Base-by-base conservation (phyloP, 768 basidiomycete species). In the Suillus variegatus region DNA sequence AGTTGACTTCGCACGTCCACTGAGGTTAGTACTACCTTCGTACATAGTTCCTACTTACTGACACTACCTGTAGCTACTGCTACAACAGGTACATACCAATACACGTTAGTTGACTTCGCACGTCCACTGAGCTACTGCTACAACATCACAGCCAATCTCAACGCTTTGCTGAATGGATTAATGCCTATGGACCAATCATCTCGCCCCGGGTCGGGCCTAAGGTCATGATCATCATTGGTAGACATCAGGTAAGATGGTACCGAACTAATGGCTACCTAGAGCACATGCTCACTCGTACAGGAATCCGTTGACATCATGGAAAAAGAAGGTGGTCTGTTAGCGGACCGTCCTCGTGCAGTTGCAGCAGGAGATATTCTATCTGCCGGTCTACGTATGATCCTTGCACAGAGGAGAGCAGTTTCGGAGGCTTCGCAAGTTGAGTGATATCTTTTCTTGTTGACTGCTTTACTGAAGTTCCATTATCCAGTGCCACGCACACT, bases 281-380 rank as follows among this genome's bases (percentile, higher is more conserved):
- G 14, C 25, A 2, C 52, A 46, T 55, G 41, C 46, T 10, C n/a
- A 28, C 12, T 28, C 12, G 43, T 8, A 12, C 73, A 88, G 73
- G 86, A 86, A 44, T 87, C 88, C 0, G 80, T 88, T 0, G 87
- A 89, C 25, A 84, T 89, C 65, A 85, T 89, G 86, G 88, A 89
- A 70, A 85, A 85, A 61, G 85, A 88, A 67, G 87, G 88, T n/a
- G 82, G 84, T 4, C 67, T 78, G 5, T 73, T 85, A n/a, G 83
- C 82, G 0, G 88, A 88, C 68, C 77, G 88, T 60, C 88, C 88
- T 25, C 73, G 77, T 4, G 79, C 78, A 14, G 85, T 89, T 52
- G 81, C 88, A 1, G 87, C 84, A 0, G 88, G 88, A 5, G 86
- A 88, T 65, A 84, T 85, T 0, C 69, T 88, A 4, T 85, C 84